Base-by-base conservation (phyloP, 2,329 filamentous ascomycete species). In the Fusarium metavorans region DNA sequence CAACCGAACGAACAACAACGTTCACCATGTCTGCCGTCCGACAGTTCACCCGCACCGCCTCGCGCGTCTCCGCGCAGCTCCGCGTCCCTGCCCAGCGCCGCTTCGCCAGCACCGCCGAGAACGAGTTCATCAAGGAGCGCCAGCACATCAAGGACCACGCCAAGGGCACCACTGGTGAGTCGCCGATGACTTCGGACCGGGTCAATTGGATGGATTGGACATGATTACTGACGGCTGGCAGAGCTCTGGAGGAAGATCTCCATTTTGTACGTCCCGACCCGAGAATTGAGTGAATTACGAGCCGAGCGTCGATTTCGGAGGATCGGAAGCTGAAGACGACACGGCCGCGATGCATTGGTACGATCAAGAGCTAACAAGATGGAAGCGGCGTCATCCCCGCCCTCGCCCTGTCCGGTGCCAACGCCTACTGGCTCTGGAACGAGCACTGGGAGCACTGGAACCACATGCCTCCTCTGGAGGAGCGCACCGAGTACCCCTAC, bases 401-500 rank as follows among this genome's bases (percentile, higher is more conserved):
- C 83, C 87, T 98, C 68, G 85, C 92, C 77, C 87, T 95, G 77
- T 92, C 93, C 70, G 84, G 86, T 77, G 87, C 92, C 85, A 99
- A 99, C 85, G 95, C 95, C 80, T 98, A 93, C 84, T 92, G 92
- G 82, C 92, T 98, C 74, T 99, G 95, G 95, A 92, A 91, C 81
- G 94, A 97, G 88, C 97, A 99, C 87, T 98, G 96, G 96, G 94
- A 97, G 87, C 97, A 99, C 90, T 95, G 93, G 91, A 87, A 85
- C 63, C 96, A 98, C 87, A 87, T 94, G 85, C 91, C 93, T 71
- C 94, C 97, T 77, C 88, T 96, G 78, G 95, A 97, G 88, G 97
- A 99, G 88, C 93, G 94, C 82, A 87, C 90, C 81, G 94, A 98
- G 88, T 99, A 98, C 87, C 88, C 95, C 70, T 99, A 97, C 92